Evolutionary conservation across 768 basidiomycete genomes (phyloP), one percentile per base, ranked within the genome.

Genomic region (Kwoniella mangroviensis): DNA sequence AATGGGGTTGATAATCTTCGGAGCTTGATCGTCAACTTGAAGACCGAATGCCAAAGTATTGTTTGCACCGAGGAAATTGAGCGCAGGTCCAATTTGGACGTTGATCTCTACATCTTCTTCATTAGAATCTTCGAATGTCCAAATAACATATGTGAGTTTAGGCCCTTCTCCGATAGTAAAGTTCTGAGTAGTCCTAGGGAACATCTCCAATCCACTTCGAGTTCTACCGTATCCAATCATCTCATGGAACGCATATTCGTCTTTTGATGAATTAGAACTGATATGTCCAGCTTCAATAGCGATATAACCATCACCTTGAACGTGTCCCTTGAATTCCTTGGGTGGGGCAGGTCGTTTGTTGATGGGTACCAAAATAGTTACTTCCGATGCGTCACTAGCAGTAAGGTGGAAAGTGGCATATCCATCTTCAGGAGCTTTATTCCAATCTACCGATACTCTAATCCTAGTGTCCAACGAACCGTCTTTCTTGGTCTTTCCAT

Each of bases 231-330:
- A 87, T 1, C 87, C 87, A 2, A 88, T 88, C 4, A 91, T 79
- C 60, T 88, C 86, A 9, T 84, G 86, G 88, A 89, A 91, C 6
- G 85, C 80, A 58, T 89, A 85, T 6, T 86, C 87, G 51, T 85
- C 81, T 5, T 88, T 87, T 5, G 87, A 76, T 1, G 83, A 84
- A 73, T 86, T 87, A 6, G 86, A 84, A 1, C 86, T 82, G 0
- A 86, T 84, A 77, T 91, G 90, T 1, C 85, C 88, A 45, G 89
- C 90, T 74, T 91, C 89, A 34, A 90, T 89, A 0, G 88, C 88
- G 51, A 91, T 84, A 21, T 86, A 87, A 13, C 89, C 89, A 54
- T 87, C 85, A 22, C 86, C 88, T 72, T 91, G 89, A 26, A 91
- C 86, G 72, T 90, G 89, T 3, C 89, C 88, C 76, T 74, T 55